phyloP scores from a whole-genome alignment of 345 rosid genomes.

The Populus nigra region DNA sequence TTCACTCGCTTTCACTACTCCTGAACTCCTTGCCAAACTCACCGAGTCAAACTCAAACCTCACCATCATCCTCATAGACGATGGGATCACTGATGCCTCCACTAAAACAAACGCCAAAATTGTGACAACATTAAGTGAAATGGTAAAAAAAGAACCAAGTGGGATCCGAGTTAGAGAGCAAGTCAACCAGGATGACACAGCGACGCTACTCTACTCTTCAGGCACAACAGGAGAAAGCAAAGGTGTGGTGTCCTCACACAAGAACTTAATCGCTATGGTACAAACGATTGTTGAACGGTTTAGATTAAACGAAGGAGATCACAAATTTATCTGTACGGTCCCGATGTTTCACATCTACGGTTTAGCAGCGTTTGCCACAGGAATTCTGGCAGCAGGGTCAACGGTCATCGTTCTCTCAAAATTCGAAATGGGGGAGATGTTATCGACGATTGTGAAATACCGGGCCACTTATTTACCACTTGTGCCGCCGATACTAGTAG shows the following conservation, averaged over 20 bases:
- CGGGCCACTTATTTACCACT: slow-evolving; percentile 58
- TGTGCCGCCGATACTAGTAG: slow-evolving; percentile 58
- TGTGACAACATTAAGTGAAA: slow-evolving; percentile 42
- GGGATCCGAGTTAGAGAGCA: slow-evolving; percentile 49
- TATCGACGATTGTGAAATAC: slow-evolving; percentile 53
- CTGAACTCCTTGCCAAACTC: slow-evolving; percentile 59
- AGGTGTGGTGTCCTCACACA: slow-evolving; percentile 75
- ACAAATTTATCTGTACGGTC: slow-evolving; percentile 66
- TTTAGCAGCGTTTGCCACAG: slow-evolving; percentile 59
- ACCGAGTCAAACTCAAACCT: slow-evolving; percentile 33
- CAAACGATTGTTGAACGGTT: slow-evolving; percentile 37
- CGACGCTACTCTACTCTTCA: slow-evolving; percentile 82
- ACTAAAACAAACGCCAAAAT: slow-evolving; percentile 18
- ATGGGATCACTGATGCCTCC: slow-evolving; percentile 5
- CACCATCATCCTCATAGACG: slow-evolving; percentile 61
- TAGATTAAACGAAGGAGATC: slow-evolving; percentile 32
- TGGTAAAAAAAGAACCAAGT: slow-evolving; percentile 43
- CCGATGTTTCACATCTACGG: slow-evolving; percentile 95
- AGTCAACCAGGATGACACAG: slow-evolving; percentile 69
- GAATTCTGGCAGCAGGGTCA: slow-evolving; percentile 62
- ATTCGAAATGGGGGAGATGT: slow-evolving; percentile 68
- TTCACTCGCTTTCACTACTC: slow-evolving; percentile 63
- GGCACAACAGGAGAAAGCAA: slow-evolving; percentile 92
- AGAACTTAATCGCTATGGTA: slow-evolving; percentile 66
- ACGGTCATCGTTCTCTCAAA: slow-evolving; percentile 64